Conservation (phyloP, 129 eudicot species). For the Flaveria brownii region DNA sequence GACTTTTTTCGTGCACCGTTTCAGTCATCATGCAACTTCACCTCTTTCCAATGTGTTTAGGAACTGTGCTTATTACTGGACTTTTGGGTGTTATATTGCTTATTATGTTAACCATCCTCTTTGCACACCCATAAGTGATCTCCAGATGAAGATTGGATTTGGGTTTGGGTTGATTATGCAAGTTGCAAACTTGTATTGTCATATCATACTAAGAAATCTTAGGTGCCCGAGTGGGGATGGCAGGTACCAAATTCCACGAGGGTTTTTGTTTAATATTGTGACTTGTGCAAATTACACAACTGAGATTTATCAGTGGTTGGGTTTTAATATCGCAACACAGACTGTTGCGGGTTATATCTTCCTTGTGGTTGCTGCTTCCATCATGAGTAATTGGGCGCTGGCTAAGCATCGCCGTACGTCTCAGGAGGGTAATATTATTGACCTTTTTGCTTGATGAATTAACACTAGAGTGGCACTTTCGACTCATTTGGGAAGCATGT, state of each 20-base stretch:
- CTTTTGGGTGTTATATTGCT: conserved; percentile 86
- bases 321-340: conserved; percentile 91
- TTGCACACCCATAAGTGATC: conserved; percentile 84
- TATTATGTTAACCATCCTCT: conserved; percentile 87
- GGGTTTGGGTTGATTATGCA: conserved; percentile 82
- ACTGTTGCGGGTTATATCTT: conserved; percentile 88
- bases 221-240: conserved; percentile 62
- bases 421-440: conserved; percentile 65
- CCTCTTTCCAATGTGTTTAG: conserved; percentile 94
- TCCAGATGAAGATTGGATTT: conserved; percentile 90
- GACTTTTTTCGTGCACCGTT: conserved; percentile 94
- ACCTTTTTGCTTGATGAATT: conserved; percentile 3
- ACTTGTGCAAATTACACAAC: conserved; percentile 99
- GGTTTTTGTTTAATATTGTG: conserved; percentile 88
- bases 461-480: neutral
- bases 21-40: conserved; percentile 98
- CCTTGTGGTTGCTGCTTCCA: conserved; percentile 75
- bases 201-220: conserved; percentile 78
- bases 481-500: neutral
- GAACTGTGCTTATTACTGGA: conserved; percentile 96
- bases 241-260: conserved; percentile 88
- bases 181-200: conserved; percentile 86
- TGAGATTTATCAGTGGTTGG: conserved; percentile 97
- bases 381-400: conserved; percentile 98
- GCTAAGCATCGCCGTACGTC: conserved; percentile 83